Base-by-base conservation (phyloP, 805 yeast species). In the Starmera dryadoides region DNA sequence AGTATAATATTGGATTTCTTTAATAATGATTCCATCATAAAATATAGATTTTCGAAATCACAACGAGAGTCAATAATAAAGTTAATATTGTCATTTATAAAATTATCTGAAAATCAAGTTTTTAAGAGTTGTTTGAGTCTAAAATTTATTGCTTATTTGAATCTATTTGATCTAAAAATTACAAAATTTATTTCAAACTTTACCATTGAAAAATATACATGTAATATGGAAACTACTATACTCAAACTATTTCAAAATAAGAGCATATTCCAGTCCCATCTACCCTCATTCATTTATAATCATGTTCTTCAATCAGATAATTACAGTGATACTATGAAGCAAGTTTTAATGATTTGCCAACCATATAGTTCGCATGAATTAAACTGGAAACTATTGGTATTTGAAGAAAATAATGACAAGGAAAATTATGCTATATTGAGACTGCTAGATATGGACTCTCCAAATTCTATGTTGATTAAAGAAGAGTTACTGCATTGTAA, bases 61-160 rank as follows among this genome's bases (percentile, higher is more conserved):
- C 58, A 53, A 36, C 44, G 23, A 22, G 12, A 4, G 1, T 43
- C 48, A 14, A 33, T 49, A 4, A 20, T 44, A 9, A 50, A 48
- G 35, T 33, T 52, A 11, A 36, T 45, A 1, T 40, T 55, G 15
- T 47, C 58, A 4, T 34, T 53, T 19, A 36, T 50, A 1, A 44
- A 43, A 17, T 36, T 39, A 19, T 36, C 53, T 4, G 49, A 50
- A 8, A 34, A 45, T 6, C 29, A 22, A 1, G 45, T 41, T 15
- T 55, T 49, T 38, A 50, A 38, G 23, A 40, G 28, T n/a, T 51
- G 52, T 32, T 37, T 47, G 37, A 43, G 47, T 15, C 33, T 55
- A 31, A 50, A 52, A 30, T 53, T 53, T 21, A 30, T 55, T 2
- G 42, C 45, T 9, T 42, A 43, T 14, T 21, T 53, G 6, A 26